Conservation (phyloP, 768 basidiomycete genomes). For the Vararia minispora region DNA sequence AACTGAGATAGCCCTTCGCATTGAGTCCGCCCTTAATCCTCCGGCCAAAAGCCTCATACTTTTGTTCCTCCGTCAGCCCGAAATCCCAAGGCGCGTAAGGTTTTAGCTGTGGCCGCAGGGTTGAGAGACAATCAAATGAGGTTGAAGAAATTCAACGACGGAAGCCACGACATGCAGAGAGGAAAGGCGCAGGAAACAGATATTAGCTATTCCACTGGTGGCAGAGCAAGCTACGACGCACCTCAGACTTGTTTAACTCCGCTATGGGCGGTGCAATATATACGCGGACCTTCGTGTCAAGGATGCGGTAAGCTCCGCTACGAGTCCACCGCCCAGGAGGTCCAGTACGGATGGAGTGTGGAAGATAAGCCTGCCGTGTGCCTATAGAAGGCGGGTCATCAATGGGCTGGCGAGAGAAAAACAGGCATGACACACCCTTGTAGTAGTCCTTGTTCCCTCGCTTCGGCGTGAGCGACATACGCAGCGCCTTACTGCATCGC, state of each 20-base stretch:
- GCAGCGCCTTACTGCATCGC: conserved; percentile 74
- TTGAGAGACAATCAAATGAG: too few species aligned
- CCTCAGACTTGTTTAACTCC: conserved; percentile 45
- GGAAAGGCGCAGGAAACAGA: too few species aligned
- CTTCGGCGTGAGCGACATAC: conserved; percentile 75
- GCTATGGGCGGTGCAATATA: conserved; percentile 72
- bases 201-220: too few species aligned
- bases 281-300: conserved; percentile 76
- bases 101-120: too few species aligned
- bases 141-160: too few species aligned
- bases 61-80: too few species aligned
- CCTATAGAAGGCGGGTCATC: conserved; percentile 30
- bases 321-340: conserved; percentile 73
- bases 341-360: conserved; percentile 78
- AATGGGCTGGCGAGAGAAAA: not conserved
- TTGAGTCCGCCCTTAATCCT: too few species aligned
- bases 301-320: conserved; percentile 68
- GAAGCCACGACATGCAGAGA: too few species aligned
- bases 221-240: too few species aligned
- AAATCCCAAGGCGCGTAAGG: too few species aligned
- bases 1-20: too few species aligned
- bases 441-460: conserved; percentile 93
- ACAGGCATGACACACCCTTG: conserved; percentile 54
- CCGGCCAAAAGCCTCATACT: too few species aligned
- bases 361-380: conserved; percentile 72